Evolutionary conservation across 176 grass and related monocot genomes (phyloP).

Genomic region (Cocos nucifera): DNA sequence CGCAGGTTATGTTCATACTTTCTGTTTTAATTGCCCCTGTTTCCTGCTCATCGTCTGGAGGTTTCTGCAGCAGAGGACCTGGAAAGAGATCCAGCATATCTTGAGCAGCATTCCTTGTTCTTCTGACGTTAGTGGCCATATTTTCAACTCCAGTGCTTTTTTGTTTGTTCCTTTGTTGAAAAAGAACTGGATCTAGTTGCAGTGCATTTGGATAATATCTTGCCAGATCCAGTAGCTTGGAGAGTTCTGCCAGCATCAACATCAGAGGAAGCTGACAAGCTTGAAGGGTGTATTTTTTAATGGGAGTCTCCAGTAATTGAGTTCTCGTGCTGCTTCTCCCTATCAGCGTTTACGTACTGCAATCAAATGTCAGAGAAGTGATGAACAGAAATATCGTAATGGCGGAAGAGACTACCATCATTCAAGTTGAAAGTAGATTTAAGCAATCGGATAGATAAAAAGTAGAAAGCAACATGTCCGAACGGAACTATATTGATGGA

Average conservation of each 20-base stretch:
- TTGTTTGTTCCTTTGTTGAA: slow-evolving; percentile 9
- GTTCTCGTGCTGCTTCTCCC: slow-evolving; percentile 25
- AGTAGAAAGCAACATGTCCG: too few species aligned
- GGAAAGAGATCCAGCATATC: slow-evolving; percentile 78
- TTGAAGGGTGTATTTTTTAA: slow-evolving; percentile 11
- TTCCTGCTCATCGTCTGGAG: slow-evolving; percentile 20
- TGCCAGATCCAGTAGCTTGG: slow-evolving; percentile 11
- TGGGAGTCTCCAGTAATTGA: slow-evolving; percentile 1
- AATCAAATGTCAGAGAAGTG: slow-evolving; percentile 15
- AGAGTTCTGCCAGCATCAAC: slow-evolving; percentile 2
- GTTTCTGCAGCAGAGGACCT: slow-evolving; percentile 42
- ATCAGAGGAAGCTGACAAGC: slow-evolving; percentile 15
- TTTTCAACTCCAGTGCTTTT: slow-evolving; percentile 14
- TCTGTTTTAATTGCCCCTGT: slow-evolving; percentile 5
- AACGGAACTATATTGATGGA: too few species aligned
- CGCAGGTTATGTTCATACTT: background rate
- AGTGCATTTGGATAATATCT: slow-evolving; percentile 27
- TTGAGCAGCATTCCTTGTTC: slow-evolving; percentile 46
- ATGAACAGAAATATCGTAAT: background rate
- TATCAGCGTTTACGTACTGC: slow-evolving; percentile 74
- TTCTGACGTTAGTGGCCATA: slow-evolving; percentile 3
- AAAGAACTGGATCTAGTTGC: slow-evolving; percentile 2
- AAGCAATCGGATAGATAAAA: too few species aligned
- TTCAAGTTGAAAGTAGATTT: background rate
- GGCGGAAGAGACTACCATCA: background rate